Evolutionary conservation across 2,329 filamentous ascomycete genomes (phyloP).

Genomic region (Cephalotrichum gorgonifer): DNA sequence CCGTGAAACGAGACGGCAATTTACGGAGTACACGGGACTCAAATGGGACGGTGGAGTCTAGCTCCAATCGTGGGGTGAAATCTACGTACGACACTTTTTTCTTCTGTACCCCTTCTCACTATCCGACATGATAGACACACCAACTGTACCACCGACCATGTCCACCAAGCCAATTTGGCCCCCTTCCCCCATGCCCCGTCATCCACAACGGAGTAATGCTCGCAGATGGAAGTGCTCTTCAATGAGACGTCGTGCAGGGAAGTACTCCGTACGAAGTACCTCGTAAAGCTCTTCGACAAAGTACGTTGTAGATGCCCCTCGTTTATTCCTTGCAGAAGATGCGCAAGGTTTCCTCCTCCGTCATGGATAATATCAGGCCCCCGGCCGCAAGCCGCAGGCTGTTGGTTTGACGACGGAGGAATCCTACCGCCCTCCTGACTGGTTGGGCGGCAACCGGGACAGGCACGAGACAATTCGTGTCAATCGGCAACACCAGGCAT

Average conservation of each 20-base stretch:
- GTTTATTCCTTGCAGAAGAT: neutral
- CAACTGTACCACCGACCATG: no score
- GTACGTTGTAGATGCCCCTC: no score
- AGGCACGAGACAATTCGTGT: neutral
- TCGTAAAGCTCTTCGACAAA: no score
- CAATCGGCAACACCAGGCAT: neutral
- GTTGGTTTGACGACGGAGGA: neutral
- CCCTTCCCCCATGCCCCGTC: no score
- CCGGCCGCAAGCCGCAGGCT: neutral
- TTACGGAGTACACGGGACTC: neutral
- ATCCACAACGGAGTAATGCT: no score
- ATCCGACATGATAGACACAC: no score
- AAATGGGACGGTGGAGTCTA: neutral
- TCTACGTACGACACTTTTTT: neutral
- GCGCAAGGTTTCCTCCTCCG: neutral
- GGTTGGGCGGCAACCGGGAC: neutral
- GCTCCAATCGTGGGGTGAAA: neutral
- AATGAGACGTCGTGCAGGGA: no score
- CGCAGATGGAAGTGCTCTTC: no score
- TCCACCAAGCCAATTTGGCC: no score
- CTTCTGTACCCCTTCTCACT: no score
- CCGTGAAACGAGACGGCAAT: neutral
- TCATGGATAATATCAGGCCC: neutral
- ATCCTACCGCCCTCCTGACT: neutral
- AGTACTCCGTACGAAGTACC: no score